Percentiles rank a stretch among this genome's conserved stretches.
phyloP scores from a whole-genome alignment of 2,329 filamentous ascomycete genomes.

The Colletotrichum sp. region DNA sequence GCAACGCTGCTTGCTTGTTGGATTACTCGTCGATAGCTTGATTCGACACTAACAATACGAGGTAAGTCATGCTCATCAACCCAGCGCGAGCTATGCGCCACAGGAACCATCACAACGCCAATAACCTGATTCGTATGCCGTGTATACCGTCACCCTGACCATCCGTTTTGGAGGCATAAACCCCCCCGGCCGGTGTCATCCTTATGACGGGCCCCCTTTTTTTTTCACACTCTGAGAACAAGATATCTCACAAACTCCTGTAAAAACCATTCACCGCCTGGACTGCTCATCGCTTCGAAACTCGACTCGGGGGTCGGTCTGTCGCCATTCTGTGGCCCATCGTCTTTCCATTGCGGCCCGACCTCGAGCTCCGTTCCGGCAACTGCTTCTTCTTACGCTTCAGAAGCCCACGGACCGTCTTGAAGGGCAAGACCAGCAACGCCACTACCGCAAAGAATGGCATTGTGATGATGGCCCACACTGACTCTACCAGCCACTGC shows the following conservation, averaged over 20 bases:
- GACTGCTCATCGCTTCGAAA: conserved; percentile 21
- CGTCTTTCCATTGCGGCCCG: conserved; percentile 27
- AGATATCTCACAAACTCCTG: neutral
- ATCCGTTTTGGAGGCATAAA: neutral
- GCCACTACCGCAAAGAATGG: conserved; percentile 45
- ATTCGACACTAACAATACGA: conserved; percentile 1
- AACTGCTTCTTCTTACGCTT: conserved; percentile 34
- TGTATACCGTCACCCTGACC: neutral
- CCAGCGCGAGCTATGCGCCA: neutral
- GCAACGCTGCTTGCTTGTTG: neutral
- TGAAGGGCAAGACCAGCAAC: conserved; percentile 48
- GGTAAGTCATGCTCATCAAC: neutral
- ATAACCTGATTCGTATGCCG: neutral
- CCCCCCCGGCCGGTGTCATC: neutral
- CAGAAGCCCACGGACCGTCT: conserved; percentile 38
- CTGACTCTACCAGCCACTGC: conserved; percentile 40
- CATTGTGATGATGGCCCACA: conserved; percentile 39
- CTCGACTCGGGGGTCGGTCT: conserved; percentile 38
- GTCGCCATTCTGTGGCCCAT: conserved; percentile 35
- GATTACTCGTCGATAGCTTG: neutral
- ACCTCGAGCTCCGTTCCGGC: conserved; percentile 26
- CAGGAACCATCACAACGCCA: neutral
- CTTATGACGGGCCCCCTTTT: neutral
- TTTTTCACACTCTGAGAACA: neutral
- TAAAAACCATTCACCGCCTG: neutral